Conservation (phyloP, 179 eudicot genomes). For the Silene vulgaris region DNA sequence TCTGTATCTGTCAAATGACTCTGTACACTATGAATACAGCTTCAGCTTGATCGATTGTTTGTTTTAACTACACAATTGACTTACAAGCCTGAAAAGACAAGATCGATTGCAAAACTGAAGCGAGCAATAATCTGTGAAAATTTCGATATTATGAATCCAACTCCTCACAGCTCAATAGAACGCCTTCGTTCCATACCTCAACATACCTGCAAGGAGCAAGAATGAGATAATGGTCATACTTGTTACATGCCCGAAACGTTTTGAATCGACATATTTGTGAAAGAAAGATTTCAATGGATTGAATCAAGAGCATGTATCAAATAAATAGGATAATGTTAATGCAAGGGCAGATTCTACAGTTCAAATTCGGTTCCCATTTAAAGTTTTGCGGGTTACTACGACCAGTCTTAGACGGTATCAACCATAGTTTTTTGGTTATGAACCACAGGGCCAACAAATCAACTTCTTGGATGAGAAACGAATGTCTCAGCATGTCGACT, state of each 20-base stretch:
- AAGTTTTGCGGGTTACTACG: too few species aligned
- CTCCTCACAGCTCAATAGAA: conserved; percentile 49
- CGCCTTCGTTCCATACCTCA: conserved; percentile 77
- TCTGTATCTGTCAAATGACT: neutral
- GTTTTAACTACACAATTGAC: conserved; percentile 5
- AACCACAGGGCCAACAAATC: too few species aligned
- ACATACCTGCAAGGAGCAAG: conserved; percentile 41
- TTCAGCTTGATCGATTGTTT: too few species aligned
- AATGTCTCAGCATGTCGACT: too few species aligned
- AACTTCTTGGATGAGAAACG: too few species aligned
- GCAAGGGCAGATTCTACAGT: too few species aligned
- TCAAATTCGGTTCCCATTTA: too few species aligned
- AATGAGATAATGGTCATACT: neutral
- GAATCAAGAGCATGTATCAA: too few species aligned
- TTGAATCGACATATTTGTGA: neutral
- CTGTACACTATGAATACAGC: conserved; percentile 2
- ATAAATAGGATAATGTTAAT: too few species aligned
- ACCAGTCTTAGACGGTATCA: too few species aligned
- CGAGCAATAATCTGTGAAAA: neutral
- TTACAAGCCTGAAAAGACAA: neutral
- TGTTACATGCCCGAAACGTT: neutral
- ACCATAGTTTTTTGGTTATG: too few species aligned
- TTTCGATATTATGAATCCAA: conserved; percentile 31
- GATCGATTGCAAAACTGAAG: neutral
- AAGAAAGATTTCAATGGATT: too few species aligned